Evolutionary conservation across 805 yeast genomes (phyloP).

Genomic region (Isabelozyma heimii): DNA sequence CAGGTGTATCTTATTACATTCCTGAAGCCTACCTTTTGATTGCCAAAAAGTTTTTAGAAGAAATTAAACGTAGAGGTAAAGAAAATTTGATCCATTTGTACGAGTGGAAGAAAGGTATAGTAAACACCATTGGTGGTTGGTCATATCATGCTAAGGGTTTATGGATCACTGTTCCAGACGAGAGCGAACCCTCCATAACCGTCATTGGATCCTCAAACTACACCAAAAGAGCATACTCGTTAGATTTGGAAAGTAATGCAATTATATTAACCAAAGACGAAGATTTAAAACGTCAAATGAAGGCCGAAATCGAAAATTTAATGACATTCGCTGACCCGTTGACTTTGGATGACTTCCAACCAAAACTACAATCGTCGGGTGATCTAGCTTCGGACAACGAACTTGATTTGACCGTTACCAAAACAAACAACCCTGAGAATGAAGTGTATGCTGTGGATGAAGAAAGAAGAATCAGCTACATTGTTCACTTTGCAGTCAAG

Average conservation of each 20-base stretch:
- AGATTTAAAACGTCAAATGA: conserved; percentile 55
- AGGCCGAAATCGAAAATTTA: conserved; percentile 61
- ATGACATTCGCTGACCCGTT: conserved; percentile 51
- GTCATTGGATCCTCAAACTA: conserved; percentile 92
- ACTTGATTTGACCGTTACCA: neutral
- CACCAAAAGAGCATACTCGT: conserved; percentile 82
- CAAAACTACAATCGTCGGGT: conserved; percentile 15
- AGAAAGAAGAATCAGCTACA: conserved; percentile 59
- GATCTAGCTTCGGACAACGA: neutral
- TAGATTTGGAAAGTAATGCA: conserved; percentile 88
- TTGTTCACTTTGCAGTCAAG: conserved; percentile 67
- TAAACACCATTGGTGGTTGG: conserved; percentile 85
- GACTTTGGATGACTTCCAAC: conserved; percentile 56
- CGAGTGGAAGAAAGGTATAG: conserved; percentile 89
- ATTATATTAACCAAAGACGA: conserved; percentile 69
- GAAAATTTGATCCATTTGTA: conserved; percentile 49
- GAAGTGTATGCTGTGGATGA: conserved; percentile 39
- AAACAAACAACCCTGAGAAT: neutral
- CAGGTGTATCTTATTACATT: conserved; percentile 74
- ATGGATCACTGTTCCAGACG: conserved; percentile 69
- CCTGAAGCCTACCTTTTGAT: conserved; percentile 86
- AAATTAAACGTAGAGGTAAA: conserved; percentile 42
- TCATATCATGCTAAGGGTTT: conserved; percentile 97
- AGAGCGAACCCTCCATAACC: conserved; percentile 63
- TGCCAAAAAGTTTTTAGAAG: conserved; percentile 64